Percentiles rank a stretch among this genome's conserved stretches.
Evolutionary conservation across 148 eudicot species (phyloP).

Genomic region (Camellia lanceoleosa): DNA sequence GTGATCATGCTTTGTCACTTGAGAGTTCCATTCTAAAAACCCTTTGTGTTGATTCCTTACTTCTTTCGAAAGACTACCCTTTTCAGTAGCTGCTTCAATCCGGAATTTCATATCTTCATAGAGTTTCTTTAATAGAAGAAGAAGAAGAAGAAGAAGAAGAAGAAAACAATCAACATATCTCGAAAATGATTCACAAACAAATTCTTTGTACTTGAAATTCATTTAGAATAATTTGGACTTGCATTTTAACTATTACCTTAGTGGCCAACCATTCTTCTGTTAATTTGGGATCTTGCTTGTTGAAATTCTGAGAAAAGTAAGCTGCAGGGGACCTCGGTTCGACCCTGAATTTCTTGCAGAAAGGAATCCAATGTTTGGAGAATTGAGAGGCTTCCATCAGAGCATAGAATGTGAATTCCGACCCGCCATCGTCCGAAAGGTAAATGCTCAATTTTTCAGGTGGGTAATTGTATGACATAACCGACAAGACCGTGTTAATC

Average conservation of each 20-base stretch:
- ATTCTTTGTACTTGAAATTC: background rate
- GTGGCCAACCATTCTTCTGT: constrained; percentile 20
- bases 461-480: constrained; percentile 41
- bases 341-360: constrained; percentile 38
- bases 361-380: constrained; percentile 42
- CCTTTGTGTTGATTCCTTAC: constrained; percentile 37
- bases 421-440: constrained; percentile 49
- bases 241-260: constrained; percentile 26
- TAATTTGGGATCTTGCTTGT: background rate
- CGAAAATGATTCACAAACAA: too few relatives aligned
- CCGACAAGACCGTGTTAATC: constrained; percentile 36
- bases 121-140: constrained; percentile 23
- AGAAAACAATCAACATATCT: too few relatives aligned
- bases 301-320: constrained; percentile 17
- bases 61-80: constrained; percentile 27
- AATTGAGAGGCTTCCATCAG: constrained; percentile 46
- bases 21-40: constrained; percentile 40
- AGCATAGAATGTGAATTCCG: constrained; percentile 44
- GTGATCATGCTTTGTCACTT: constrained; percentile 39
- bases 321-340: constrained; percentile 44
- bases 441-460: constrained; percentile 33
- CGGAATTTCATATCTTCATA: constrained; percentile 43
- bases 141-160: too few relatives aligned
- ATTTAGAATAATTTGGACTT: background rate
- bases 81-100: constrained; percentile 27